These are phyloP conservation scores for Voacanga thouarsii DNA, from an alignment of 257 asterid species.

Conservation along the genomic window DNA sequence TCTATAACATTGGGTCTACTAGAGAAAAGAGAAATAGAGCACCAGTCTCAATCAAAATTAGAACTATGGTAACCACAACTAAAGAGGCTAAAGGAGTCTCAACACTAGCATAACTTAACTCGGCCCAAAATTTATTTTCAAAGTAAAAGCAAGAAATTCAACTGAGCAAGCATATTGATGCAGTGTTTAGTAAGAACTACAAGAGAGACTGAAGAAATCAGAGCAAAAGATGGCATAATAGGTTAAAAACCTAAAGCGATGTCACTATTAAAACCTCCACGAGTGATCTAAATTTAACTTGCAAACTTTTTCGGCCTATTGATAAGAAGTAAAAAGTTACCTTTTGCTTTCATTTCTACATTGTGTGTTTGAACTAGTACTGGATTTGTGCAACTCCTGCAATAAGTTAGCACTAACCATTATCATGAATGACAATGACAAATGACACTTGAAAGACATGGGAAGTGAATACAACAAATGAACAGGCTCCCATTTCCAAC, in stretches of 20 bases:
- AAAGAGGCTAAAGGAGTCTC: background rate
- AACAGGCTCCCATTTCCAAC: background rate
- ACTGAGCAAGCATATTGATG: background rate
- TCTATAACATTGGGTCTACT: slow-evolving; percentile 38
- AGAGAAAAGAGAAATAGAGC: slow-evolving; percentile 16
- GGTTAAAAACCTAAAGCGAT: background rate
- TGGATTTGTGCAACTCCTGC: slow-evolving; percentile 45
- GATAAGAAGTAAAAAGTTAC: slow-evolving; percentile 29
- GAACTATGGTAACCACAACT: background rate
- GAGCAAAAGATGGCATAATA: background rate
- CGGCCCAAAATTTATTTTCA: background rate
- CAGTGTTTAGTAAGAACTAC: background rate
- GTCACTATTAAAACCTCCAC: background rate
- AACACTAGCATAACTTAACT: background rate
- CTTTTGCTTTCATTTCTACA: slow-evolving; percentile 56
- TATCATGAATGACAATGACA: background rate
- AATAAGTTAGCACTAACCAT: slow-evolving; percentile 12
- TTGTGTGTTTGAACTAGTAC: slow-evolving; percentile 32
- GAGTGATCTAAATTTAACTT: background rate
- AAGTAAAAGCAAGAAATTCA: background rate
- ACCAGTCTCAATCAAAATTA: background rate
- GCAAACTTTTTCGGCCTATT: background rate
- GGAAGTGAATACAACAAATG: background rate
- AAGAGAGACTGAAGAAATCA: too few species aligned
- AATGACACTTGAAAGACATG: background rate